Evolutionary conservation across 2,329 filamentous ascomycete genomes (phyloP).

Genomic region (Aspergillus viridinutans): DNA sequence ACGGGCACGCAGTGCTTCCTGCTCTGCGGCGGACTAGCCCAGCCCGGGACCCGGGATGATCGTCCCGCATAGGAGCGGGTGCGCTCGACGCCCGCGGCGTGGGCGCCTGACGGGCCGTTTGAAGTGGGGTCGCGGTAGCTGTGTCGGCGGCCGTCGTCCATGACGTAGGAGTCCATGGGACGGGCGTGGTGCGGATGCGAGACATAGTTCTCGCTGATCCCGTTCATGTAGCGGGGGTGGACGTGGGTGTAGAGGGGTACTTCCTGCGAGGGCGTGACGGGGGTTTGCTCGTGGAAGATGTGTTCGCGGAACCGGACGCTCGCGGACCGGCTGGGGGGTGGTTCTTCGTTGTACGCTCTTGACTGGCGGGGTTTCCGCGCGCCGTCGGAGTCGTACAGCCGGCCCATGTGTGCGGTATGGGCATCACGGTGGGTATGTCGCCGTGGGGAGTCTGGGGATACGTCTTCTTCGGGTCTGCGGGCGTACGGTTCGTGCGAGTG

Average conservation of each 20-base stretch:
- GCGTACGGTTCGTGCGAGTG: slow-evolving; percentile 37
- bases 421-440: slow-evolving; percentile 7
- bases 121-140: slow-evolving; percentile 20
- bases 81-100: slow-evolving; percentile 10
- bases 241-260: slow-evolving; percentile 8
- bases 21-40: slow-evolving; percentile 2
- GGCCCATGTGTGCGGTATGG: slow-evolving; percentile 2
- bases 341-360: slow-evolving; percentile 12
- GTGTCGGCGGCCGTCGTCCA: slow-evolving; percentile 22
- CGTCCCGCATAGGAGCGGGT: slow-evolving; percentile 16
- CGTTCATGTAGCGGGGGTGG: slow-evolving; percentile 13
- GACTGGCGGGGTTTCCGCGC: slow-evolving; percentile 10
- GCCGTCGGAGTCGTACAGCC: slow-evolving; percentile 18
- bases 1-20: background rate
- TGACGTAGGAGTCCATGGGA: slow-evolving; percentile 17
- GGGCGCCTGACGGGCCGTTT: slow-evolving; percentile 7
- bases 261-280: slow-evolving; percentile 8
- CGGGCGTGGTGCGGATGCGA: slow-evolving; percentile 17
- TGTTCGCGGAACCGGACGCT: slow-evolving; percentile 9
- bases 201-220: slow-evolving; percentile 8
- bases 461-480: slow-evolving; percentile 25
- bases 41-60: slow-evolving; percentile 3
- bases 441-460: slow-evolving; percentile 21
- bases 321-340: slow-evolving; percentile 8
- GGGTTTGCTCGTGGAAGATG: slow-evolving; percentile 13